A percentile compares a stretch with the other conserved stretches of the same genome.
Evolutionary conservation across 805 yeast genomes (phyloP).

Genomic region (Barnettozyma vustinii): DNA sequence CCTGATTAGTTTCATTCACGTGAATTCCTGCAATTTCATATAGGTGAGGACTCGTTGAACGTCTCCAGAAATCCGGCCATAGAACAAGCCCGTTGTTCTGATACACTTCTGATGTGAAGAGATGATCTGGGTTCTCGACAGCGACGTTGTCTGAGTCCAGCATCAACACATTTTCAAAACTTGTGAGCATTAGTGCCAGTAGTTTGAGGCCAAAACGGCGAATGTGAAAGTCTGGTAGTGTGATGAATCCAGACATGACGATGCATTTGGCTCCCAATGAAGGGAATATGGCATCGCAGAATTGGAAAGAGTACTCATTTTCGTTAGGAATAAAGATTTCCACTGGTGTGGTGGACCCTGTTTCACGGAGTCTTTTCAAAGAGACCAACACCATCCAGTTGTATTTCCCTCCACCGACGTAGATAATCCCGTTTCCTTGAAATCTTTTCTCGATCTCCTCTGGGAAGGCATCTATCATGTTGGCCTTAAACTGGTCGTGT

Average conservation of each 20-base stretch:
- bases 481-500: conserved; percentile 20
- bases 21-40: conserved; percentile 49
- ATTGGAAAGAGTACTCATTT: conserved; percentile 64
- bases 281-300: conserved; percentile 64
- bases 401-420: conserved; percentile 71
- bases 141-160: conserved; percentile 74
- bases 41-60: conserved; percentile 56
- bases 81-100: conserved; percentile 38
- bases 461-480: conserved; percentile 37
- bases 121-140: conserved; percentile 41
- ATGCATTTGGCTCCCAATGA: conserved; percentile 59
- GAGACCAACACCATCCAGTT: conserved; percentile 58
- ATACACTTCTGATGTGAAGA: conserved; percentile 32
- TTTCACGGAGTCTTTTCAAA: conserved; percentile 48
- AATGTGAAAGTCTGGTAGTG: conserved; percentile 36
- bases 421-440: conserved; percentile 57
- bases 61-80: conserved; percentile 72
- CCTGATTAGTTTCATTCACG: conserved; percentile 28
- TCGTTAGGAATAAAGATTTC: conserved; percentile 75
- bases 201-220: conserved; percentile 63
- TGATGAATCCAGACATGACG: conserved; percentile 39
- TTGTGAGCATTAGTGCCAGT: conserved; percentile 65
- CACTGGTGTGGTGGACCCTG: conserved; percentile 67
- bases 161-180: conserved; percentile 68
- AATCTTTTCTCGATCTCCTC: conserved; percentile 26